Evolutionary conservation across 2,329 filamentous ascomycete species (phyloP), one percentile per base, ranked within the genome.

Genomic region (Setomelanomma holmii): DNA sequence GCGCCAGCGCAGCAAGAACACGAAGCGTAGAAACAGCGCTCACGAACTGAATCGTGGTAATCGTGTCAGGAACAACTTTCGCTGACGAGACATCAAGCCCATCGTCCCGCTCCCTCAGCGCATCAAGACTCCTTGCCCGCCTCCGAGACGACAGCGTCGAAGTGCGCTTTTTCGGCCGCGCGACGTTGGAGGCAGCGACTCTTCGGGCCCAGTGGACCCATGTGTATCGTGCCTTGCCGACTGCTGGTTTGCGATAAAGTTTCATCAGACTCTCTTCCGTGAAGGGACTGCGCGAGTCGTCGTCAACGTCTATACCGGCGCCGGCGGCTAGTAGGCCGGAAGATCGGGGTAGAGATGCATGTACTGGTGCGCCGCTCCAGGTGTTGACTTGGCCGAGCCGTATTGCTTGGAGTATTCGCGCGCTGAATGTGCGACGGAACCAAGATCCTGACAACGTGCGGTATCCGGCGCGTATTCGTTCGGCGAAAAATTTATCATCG

Each of bases 181-280:
- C 5, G 6, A 35, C 17, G 33, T 69, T 65, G 1, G 51, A 49
- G 4, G 50, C 55, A 17, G 67, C 60, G 1, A 72, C 51, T 10
- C 74, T 65, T 40, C 74, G 67, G 4, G 73, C 76, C 76, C 77
- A 79, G 39, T 77, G 69, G 12, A 79, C 77, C 67, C 78, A 79
- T 10, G 72, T 76, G 46, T 75, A 78, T 34, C 73, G 61, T 6
- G 64, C 70, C 42, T 71, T 72, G 0, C 75, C 78, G 1, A 57
- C 52, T 5, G 41, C 49, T 0, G 76, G 78, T 0, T 64, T 40
- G 3, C 52, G 55, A 53, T 73, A 79, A 5, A 75, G 59, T 3
- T 63, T 59, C 45, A 76, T 55, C 14, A 79, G 63, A 21, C 72
- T 71, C 27, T 73, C 67, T 55, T 78, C 76, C 11, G 73, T 75